phyloP scores from a whole-genome alignment of 768 basidiomycete genomes.

The Tylopilus rubrobrunneus region DNA sequence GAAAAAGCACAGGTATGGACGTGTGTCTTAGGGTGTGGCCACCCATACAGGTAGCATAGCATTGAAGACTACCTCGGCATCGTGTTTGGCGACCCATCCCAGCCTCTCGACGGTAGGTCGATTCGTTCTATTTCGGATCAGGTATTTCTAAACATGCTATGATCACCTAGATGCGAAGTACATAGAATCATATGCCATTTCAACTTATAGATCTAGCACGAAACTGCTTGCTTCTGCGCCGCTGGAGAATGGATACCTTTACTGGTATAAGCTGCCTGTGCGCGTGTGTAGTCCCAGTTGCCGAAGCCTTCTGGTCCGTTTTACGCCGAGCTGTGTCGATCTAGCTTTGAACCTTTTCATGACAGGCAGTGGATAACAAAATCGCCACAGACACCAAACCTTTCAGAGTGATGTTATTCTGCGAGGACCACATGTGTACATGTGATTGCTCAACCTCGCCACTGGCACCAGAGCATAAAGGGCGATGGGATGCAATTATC shows the following conservation, averaged over 20 bases:
- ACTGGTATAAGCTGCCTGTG: background rate
- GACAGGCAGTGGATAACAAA: background rate
- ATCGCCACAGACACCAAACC: background rate
- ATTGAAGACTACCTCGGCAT: background rate
- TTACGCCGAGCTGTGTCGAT: background rate
- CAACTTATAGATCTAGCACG: background rate
- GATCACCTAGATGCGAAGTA: background rate
- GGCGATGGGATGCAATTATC: background rate
- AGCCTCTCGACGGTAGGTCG: background rate
- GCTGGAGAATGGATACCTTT: background rate
- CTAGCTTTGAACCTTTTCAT: background rate
- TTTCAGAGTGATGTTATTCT: background rate
- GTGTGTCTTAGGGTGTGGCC: background rate
- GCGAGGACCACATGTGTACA: background rate
- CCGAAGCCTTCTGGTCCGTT: slow-evolving; percentile 1
- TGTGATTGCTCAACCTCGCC: background rate
- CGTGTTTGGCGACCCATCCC: background rate
- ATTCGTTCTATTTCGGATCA: background rate
- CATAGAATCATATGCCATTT: background rate
- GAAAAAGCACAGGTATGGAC: background rate
- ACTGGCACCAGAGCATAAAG: slow-evolving; percentile 8
- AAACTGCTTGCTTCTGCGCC: background rate
- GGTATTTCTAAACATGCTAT: background rate
- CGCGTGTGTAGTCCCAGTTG: background rate
- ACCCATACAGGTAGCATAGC: background rate